A percentile compares a stretch with the other conserved stretches of the same genome.
Conservation (phyloP, 1,139 yeast genomes). For the Martiniozyma asiatica region DNA sequence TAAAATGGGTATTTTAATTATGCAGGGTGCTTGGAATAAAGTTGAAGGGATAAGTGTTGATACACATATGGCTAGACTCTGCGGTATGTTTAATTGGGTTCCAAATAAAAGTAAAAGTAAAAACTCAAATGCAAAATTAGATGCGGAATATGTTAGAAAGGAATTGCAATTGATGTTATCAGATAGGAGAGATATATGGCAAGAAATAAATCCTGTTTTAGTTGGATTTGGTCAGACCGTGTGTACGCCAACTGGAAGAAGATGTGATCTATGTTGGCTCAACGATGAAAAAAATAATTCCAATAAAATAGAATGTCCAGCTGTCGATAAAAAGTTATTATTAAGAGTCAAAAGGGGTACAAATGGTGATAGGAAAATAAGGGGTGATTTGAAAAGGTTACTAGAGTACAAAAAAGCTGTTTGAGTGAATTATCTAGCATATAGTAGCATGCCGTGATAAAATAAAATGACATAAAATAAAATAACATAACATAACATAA, state of each 20-base stretch:
- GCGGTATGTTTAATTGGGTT: constrained; percentile 79
- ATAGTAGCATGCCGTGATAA: no score
- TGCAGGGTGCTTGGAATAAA: constrained; percentile 74
- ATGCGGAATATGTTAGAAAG: constrained; percentile 66
- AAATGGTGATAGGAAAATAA: constrained; percentile 9
- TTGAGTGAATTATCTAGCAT: no score
- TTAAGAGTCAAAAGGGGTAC: constrained; percentile 22
- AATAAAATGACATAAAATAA: no score
- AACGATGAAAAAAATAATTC: constrained; percentile 24
- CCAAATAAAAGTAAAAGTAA: constrained; percentile 21
- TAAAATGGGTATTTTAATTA: constrained; percentile 77
- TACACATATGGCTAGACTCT: constrained; percentile 77
- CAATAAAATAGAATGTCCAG: constrained; percentile 31
- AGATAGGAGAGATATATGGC: constrained; percentile 45
- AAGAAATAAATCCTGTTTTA: constrained; percentile 68
- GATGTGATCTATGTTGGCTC: constrained; percentile 66
- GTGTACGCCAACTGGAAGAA: constrained; percentile 60
- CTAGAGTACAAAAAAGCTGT: constrained; percentile 13
- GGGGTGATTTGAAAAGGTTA: constrained; percentile 19
- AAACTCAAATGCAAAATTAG: constrained; percentile 25
- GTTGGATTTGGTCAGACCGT: constrained; percentile 93
- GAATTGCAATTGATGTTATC: constrained; percentile 72
- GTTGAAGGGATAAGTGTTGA: constrained; percentile 86
- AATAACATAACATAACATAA: no score
- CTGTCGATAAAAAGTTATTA: constrained; percentile 34